Conservation (phyloP, 192 early-diverging fungal species). For the Gamsiella multidivaricata region DNA sequence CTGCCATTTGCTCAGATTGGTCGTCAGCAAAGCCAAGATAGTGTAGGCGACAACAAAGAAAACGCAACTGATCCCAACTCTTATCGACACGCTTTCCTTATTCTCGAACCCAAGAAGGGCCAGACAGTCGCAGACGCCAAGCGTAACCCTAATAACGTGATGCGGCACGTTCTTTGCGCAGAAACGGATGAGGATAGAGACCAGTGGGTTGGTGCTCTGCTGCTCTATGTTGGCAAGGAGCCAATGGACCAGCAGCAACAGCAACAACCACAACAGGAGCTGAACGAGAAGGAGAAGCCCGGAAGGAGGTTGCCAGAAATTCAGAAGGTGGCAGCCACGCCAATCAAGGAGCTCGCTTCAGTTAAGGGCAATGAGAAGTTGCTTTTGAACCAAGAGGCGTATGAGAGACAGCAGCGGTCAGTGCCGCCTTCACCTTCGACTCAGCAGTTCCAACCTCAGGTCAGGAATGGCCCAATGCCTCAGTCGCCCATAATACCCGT, state of each 20-base stretch:
- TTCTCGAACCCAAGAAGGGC: slow-evolving; percentile 84
- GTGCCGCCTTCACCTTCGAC: slow-evolving; percentile 19
- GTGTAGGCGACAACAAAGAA: slow-evolving; percentile 35
- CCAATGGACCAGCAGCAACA: slow-evolving; percentile 18
- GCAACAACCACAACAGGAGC: too few species aligned
- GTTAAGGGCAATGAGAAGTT: slow-evolving; percentile 43
- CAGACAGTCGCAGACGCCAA: slow-evolving; percentile 44
- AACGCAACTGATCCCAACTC: slow-evolving; percentile 60
- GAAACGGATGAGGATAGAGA: slow-evolving; percentile 91
- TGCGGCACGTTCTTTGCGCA: slow-evolving; percentile 86
- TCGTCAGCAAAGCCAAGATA: slow-evolving; percentile 61
- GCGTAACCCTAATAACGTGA: slow-evolving; percentile 46
- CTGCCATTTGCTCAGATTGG: slow-evolving; percentile 81
- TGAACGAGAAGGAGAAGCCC: slow-evolving; percentile 17
- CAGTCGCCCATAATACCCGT: slow-evolving; percentile 31
- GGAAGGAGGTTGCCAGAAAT: slow-evolving; percentile 43
- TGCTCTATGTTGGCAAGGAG: slow-evolving; percentile 55
- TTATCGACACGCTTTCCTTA: slow-evolving; percentile 87
- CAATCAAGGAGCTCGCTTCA: slow-evolving; percentile 47
- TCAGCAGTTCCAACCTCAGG: slow-evolving; percentile 21
- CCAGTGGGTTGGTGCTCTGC: slow-evolving; percentile 86
- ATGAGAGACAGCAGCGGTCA: slow-evolving; percentile 45
- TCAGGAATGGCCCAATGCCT: slow-evolving; percentile 16
- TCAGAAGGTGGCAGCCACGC: slow-evolving; percentile 45
- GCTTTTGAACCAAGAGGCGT: slow-evolving; percentile 43